Conservation (phyloP, 352 stramenopile species). For the Globisporangium sylvaticum region DNA sequence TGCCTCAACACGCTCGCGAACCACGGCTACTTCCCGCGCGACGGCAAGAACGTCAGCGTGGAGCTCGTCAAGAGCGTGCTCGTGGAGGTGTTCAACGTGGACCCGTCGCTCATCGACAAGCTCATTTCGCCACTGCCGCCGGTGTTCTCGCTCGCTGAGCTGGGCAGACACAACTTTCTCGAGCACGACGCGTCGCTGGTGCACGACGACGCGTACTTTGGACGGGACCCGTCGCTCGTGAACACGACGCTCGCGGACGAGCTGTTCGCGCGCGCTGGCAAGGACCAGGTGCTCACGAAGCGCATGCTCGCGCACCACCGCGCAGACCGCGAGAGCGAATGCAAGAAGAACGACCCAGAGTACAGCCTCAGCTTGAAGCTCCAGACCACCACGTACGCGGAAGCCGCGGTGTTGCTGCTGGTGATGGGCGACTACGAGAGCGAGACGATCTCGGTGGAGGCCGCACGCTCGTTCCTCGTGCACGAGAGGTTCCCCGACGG, state of each 20-base stretch:
- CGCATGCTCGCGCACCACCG: conserved; percentile 41
- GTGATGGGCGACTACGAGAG: conserved; percentile 37
- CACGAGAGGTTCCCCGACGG: conserved; percentile 44
- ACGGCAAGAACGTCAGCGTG: conserved; percentile 49
- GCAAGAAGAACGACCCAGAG: conserved; percentile 31
- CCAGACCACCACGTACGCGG: conserved; percentile 34
- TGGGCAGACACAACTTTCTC: conserved; percentile 56
- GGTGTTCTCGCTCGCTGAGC: conserved; percentile 46
- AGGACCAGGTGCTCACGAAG: conserved; percentile 29
- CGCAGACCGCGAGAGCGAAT: conserved; percentile 37
- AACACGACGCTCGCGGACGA: conserved; percentile 40
- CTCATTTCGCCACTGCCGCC: conserved; percentile 29
- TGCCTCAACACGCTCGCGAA: conserved; percentile 71
- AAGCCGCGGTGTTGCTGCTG: conserved; percentile 45
- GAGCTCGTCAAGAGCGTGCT: conserved; percentile 33
- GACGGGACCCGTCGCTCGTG: conserved; percentile 34
- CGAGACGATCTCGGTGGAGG: conserved; percentile 33
- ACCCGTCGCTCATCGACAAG: conserved; percentile 28
- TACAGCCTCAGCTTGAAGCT: conserved; percentile 41
- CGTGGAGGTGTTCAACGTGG: conserved; percentile 47
- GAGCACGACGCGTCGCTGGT: conserved; percentile 74
- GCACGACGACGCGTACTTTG: conserved; percentile 48
- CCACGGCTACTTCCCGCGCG: conserved; percentile 55
- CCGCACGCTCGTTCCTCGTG: conserved; percentile 43
- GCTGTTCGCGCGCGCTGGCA: conserved; percentile 30